A percentile compares a stretch with the other conserved stretches of the same genome.
Evolutionary conservation across 2,329 filamentous ascomycete species (phyloP).

Genomic region (Rhynchosporium graminicola): DNA sequence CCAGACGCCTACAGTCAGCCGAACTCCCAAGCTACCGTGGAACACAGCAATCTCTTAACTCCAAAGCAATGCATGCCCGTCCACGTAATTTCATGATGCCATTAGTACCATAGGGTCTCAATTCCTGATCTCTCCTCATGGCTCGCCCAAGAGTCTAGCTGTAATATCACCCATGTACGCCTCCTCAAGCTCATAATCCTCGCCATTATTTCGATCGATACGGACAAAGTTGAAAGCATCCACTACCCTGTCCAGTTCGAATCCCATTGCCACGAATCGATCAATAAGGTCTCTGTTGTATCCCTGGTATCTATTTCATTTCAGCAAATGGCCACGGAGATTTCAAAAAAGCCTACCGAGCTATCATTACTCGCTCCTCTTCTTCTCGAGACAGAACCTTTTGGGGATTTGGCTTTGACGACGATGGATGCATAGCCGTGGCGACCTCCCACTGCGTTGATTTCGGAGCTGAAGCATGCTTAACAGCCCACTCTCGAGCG

Average conservation of each 20-base stretch:
- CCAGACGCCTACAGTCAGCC: constrained; percentile 5
- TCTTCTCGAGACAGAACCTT: constrained; percentile 34
- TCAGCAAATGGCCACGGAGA: constrained; percentile 22
- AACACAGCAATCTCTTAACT: constrained; percentile 12
- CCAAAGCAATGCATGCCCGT: constrained; percentile 6
- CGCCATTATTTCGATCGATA: constrained; percentile 15
- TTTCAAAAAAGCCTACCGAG: constrained; percentile 26
- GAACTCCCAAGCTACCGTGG: neutral
- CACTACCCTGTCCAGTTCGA: constrained; percentile 83
- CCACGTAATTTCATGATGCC: constrained; percentile 9
- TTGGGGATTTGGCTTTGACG: constrained; percentile 31
- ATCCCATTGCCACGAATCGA: constrained; percentile 87
- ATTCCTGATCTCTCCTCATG: constrained; percentile 36
- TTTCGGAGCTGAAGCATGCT: constrained; percentile 74
- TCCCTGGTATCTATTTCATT: constrained; percentile 71
- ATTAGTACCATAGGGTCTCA: neutral
- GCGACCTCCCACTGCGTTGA: constrained; percentile 51
- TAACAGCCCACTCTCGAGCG: constrained; percentile 88
- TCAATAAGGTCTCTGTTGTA: constrained; percentile 85
- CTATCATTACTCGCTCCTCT: constrained; percentile 31
- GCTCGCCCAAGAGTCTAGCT: constrained; percentile 78
- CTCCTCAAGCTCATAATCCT: constrained; percentile 68
- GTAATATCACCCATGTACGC: constrained; percentile 90
- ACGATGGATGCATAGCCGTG: constrained; percentile 29
- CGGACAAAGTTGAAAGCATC: constrained; percentile 77